phyloP scores from a whole-genome alignment of 2,329 filamentous ascomycete species.

The Madurella mycetomatis region DNA sequence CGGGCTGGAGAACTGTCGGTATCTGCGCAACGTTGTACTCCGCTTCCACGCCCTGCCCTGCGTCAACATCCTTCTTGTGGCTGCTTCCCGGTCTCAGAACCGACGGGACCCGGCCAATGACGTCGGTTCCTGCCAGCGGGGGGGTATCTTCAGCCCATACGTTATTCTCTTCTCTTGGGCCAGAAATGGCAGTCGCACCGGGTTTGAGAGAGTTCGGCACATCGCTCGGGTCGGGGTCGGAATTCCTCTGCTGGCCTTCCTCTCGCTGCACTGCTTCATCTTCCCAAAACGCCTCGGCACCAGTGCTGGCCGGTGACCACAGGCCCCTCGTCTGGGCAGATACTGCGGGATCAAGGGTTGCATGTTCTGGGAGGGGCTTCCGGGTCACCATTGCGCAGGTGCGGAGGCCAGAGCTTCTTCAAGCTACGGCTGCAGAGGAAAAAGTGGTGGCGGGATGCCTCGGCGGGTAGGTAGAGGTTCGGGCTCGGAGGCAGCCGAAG shows the following conservation, averaged over 20 bases:
- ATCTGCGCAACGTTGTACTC: constrained; percentile 25
- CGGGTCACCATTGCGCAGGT: constrained; percentile 37
- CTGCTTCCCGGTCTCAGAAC: constrained; percentile 22
- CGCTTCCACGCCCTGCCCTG: constrained; percentile 13
- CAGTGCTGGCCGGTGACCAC: constrained; percentile 31
- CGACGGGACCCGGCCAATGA: constrained; percentile 17
- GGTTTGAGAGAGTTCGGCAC: constrained; percentile 34
- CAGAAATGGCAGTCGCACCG: constrained; percentile 27
- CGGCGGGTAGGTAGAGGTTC: no score
- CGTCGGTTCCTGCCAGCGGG: not conserved
- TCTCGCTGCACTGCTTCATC: constrained; percentile 10
- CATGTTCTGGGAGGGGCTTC: constrained; percentile 34
- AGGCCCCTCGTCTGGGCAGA: constrained; percentile 26
- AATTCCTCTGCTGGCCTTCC: constrained; percentile 1
- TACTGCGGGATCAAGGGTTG: constrained; percentile 25
- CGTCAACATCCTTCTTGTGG: constrained; percentile 11
- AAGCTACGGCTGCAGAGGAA: not conserved
- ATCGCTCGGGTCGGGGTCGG: constrained; percentile 10
- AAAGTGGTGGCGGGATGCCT: not conserved
- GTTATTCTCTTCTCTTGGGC: constrained; percentile 32
- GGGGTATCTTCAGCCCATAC: constrained; percentile 31
- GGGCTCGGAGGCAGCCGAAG: not conserved
- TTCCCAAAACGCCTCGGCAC: constrained; percentile 31
- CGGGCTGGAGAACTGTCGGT: constrained; percentile 32
- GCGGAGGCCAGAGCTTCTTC: not conserved